Base-by-base conservation (phyloP, 1,284 basidiomycete genomes). In the Ustilago crameri region DNA sequence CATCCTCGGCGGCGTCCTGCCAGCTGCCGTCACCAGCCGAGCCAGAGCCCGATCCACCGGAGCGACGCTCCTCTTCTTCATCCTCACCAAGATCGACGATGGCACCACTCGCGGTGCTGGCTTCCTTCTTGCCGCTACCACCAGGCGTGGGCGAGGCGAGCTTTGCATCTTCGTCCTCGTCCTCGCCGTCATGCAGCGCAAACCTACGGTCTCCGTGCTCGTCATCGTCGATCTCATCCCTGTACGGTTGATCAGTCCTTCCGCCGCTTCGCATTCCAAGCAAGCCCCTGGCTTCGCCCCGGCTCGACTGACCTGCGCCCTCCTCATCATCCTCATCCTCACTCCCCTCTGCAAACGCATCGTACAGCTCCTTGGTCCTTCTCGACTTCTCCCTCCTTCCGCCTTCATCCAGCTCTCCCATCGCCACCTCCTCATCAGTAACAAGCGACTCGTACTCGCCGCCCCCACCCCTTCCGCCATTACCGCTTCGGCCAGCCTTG, bases 401-500 rank as follows among this genome's bases (percentile, higher is more conserved):
- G 22, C 51, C 47, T 3, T 78, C 65, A 37, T 80, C 74, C 54
- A 82, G 61, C 50, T 76, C 68, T 44, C 78, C 78, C 82, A 83
- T 81, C 15, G 75, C 70, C 27, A 80, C 85, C 52, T 92, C 91
- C 43, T 92, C 91, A 30, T 88, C 88, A 0, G 77, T 84, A 9
- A 86, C 87, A 9, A 96, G 85, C 14, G 89, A 88, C 37, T 87
- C 87, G 82, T 96, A 96, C 20, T 87, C 86, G 3, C 87, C 70
- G 23, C 58, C 58, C 10, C 44, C 52, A 20, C 59, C 59, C 18
- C 50, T 17, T 8, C 65, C 56, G 2, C 51, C 76, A 10, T 42
- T 70, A 22, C 67, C 55, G 9, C 74, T 78, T 22, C 67, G 83
- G 40, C 85, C 85, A 40, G 83, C 85, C 58, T 85, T 85, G 1